Evolutionary conservation across 2,329 filamentous ascomycete genomes (phyloP).

Genomic region (Dendryphion nanum): DNA sequence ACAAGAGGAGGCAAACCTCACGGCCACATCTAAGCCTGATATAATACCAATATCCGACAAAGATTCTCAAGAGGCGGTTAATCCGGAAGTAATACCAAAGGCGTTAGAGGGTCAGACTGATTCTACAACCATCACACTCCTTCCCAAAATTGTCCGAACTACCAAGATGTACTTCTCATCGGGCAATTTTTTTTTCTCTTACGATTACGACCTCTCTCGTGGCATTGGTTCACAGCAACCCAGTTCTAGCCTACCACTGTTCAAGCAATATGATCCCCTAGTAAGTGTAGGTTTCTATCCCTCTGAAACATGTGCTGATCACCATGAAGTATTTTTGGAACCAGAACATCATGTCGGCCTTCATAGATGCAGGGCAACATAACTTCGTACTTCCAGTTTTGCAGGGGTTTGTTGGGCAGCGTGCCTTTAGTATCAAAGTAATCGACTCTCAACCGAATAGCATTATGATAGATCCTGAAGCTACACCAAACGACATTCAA

Average conservation of each 20-base stretch:
- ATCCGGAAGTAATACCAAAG: slow-evolving; percentile 35
- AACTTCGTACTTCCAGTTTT: slow-evolving; percentile 76
- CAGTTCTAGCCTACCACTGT: slow-evolving; percentile 58
- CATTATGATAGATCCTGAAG: slow-evolving; percentile 32
- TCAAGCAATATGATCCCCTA: slow-evolving; percentile 69
- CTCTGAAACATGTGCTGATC: background rate
- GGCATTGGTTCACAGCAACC: slow-evolving; percentile 48
- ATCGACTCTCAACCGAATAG: slow-evolving; percentile 36
- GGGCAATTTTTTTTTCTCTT: slow-evolving; percentile 89
- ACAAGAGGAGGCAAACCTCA: slow-evolving; percentile 22
- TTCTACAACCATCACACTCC: slow-evolving; percentile 45
- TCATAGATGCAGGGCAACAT: slow-evolving; percentile 72
- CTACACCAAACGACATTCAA: slow-evolving; percentile 35
- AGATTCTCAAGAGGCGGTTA: slow-evolving; percentile 18
- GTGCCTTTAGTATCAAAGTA: slow-evolving; percentile 69
- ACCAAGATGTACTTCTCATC: slow-evolving; percentile 80
- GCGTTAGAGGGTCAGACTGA: slow-evolving; percentile 31
- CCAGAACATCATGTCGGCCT: slow-evolving; percentile 67
- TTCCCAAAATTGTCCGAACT: slow-evolving; percentile 82
- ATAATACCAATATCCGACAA: slow-evolving; percentile 19
- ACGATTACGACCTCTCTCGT: slow-evolving; percentile 88
- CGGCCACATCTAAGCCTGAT: slow-evolving; percentile 19
- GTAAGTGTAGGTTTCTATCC: slow-evolving; percentile 41
- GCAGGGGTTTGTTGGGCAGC: slow-evolving; percentile 91
- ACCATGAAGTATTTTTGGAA: slow-evolving; percentile 81